phyloP scores from a whole-genome alignment of 2,329 filamentous ascomycete species.

The Venturia asperata region DNA sequence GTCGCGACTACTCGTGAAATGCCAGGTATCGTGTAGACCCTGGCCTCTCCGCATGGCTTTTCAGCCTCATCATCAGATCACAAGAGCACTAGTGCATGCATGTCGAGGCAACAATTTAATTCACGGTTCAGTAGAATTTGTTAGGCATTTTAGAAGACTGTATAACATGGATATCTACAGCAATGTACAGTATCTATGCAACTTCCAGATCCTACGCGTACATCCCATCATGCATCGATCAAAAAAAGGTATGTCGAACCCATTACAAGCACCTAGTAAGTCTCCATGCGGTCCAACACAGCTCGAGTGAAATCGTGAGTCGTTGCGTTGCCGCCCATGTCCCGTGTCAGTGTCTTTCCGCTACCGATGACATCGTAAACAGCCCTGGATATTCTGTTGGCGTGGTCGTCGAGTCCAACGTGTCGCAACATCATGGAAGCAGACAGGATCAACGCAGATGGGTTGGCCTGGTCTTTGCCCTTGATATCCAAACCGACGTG shows the following conservation, averaged over 20 bases:
- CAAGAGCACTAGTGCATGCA: background rate
- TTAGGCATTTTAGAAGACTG: background rate
- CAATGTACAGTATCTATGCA: background rate
- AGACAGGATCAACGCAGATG: constrained; percentile 88
- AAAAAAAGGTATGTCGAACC: background rate
- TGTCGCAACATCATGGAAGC: constrained; percentile 96
- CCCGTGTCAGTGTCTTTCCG: constrained; percentile 80
- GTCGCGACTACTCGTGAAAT: background rate
- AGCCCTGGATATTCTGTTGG: constrained; percentile 93
- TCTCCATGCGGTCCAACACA: constrained; percentile 92
- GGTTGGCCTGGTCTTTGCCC: constrained; percentile 99
- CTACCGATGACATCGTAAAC: constrained; percentile 78
- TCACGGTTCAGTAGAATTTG: background rate
- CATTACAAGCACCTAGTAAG: constrained; percentile 10
- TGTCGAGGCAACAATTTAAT: background rate
- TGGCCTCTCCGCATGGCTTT: background rate
- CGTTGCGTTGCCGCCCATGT: constrained; percentile 87
- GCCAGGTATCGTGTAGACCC: constrained; percentile 3
- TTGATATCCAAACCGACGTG: constrained; percentile 99
- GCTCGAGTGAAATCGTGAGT: constrained; percentile 94
- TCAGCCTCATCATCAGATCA: constrained; percentile 8
- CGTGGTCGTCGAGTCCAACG: constrained; percentile 94
- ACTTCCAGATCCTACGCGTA: background rate
- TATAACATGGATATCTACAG: background rate
- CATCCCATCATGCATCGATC: background rate